Conservation (phyloP, 2,329 filamentous ascomycete genomes). For the Hypoxylon sp. region DNA sequence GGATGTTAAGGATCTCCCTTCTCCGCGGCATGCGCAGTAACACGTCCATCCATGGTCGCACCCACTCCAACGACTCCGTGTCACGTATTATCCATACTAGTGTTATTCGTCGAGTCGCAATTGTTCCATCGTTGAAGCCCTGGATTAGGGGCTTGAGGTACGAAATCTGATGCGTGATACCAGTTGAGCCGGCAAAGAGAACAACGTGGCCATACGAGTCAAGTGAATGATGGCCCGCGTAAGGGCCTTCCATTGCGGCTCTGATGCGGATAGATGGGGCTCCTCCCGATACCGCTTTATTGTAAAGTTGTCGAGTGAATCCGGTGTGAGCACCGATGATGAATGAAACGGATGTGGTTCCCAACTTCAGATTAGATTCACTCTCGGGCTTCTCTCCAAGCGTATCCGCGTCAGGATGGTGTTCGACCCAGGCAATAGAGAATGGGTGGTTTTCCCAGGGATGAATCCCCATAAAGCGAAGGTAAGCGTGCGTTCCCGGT, state of each 20-base stretch:
- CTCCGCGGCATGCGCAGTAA: conserved; percentile 84
- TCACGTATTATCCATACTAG: conserved; percentile 95
- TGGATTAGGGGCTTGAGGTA: conserved; percentile 84
- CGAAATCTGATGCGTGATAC: conserved; percentile 94
- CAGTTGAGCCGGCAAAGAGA: conserved; percentile 91
- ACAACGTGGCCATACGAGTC: conserved; percentile 93
- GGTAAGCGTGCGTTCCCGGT: conserved; percentile 81
- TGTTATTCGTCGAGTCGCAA: conserved; percentile 84
- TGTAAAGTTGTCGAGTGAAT: conserved; percentile 86
- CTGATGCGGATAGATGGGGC: conserved; percentile 71
- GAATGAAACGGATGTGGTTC: conserved; percentile 77
- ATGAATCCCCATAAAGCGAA: conserved; percentile 77
- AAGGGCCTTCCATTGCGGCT: conserved; percentile 90
- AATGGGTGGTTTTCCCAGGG: conserved; percentile 84
- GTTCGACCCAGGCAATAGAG: conserved; percentile 81
- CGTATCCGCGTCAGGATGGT: conserved; percentile 60
- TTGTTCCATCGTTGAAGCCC: conserved; percentile 77
- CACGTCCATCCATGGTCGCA: conserved; percentile 84
- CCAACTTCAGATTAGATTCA: conserved; percentile 45
- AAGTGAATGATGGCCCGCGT: conserved; percentile 85
- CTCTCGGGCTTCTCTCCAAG: conserved; percentile 58
- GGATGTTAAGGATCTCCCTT: conserved; percentile 85
- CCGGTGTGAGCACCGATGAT: conserved; percentile 90
- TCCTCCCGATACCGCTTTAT: conserved; percentile 72
- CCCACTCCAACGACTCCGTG: conserved; percentile 92